Conservation (phyloP, 2,329 filamentous ascomycete species). For the Sphaerulina musiva region DNA sequence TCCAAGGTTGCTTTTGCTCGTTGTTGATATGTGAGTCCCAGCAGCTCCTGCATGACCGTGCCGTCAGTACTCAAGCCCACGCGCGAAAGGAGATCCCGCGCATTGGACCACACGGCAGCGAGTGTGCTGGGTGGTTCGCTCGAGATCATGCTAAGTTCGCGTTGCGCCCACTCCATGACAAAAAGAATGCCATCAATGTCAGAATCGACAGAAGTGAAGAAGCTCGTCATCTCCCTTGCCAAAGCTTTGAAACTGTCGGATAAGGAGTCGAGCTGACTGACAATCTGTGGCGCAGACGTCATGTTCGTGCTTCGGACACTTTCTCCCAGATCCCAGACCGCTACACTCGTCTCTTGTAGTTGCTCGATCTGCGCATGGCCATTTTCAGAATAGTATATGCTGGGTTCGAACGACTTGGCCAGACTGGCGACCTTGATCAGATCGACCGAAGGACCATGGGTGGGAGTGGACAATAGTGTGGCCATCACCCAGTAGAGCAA, state of each 20-base stretch:
- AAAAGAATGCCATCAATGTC: slow-evolving; percentile 89
- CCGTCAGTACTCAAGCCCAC: slow-evolving; percentile 40
- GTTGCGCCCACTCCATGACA: slow-evolving; percentile 92
- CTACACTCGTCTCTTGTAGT: slow-evolving; percentile 82
- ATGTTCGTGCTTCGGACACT: slow-evolving; percentile 84
- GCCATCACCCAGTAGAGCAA: slow-evolving; percentile 60
- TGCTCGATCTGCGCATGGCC: slow-evolving; percentile 80
- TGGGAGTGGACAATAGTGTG: slow-evolving; percentile 62
- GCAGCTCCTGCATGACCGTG: slow-evolving; percentile 44
- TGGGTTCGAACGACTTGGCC: slow-evolving; percentile 83
- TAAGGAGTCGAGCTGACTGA: slow-evolving; percentile 74
- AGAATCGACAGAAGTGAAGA: slow-evolving; percentile 88
- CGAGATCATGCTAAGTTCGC: slow-evolving; percentile 68
- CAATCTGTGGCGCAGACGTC: slow-evolving; percentile 81
- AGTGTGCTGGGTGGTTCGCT: slow-evolving; percentile 57
- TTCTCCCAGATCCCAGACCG: slow-evolving; percentile 91
- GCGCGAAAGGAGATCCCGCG: slow-evolving; percentile 68
- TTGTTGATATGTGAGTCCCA: slow-evolving; percentile 75
- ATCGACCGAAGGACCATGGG: slow-evolving; percentile 65
- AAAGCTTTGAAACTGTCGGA: slow-evolving; percentile 80
- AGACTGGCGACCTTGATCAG: slow-evolving; percentile 85
- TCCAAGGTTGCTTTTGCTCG: slow-evolving; percentile 74
- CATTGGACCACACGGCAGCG: slow-evolving; percentile 71
- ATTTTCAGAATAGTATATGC: slow-evolving; percentile 91
- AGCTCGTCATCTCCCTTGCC: slow-evolving; percentile 77